Percentiles rank a stretch among this genome's conserved stretches.
phyloP scores from a whole-genome alignment of 2,329 filamentous ascomycete genomes.

The Claviceps pazoutovae region DNA sequence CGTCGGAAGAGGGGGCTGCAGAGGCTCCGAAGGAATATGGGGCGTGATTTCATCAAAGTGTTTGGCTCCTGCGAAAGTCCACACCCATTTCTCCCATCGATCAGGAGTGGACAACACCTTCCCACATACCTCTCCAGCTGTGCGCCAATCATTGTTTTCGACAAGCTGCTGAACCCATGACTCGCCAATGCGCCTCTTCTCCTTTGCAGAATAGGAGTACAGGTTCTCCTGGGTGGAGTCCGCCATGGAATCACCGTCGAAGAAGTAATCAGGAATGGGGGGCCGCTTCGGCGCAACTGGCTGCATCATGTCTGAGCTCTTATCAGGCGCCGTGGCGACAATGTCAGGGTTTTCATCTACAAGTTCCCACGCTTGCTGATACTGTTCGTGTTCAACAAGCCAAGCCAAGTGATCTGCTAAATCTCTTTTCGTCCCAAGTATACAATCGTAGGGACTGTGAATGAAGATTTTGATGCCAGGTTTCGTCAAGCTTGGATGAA shows the following conservation, averaged over 20 bases:
- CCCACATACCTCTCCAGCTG: conserved; percentile 67
- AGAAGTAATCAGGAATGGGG: conserved; percentile 46
- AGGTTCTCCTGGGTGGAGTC: conserved; percentile 44
- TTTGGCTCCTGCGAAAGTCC: conserved; percentile 73
- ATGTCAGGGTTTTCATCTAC: conserved; percentile 78
- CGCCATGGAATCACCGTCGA: conserved; percentile 48
- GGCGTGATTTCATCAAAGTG: conserved; percentile 83
- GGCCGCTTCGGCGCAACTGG: conserved; percentile 28
- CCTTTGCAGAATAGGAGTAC: conserved; percentile 60
- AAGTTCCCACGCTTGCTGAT: conserved; percentile 77
- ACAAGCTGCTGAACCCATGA: conserved; percentile 85
- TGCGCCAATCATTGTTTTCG: conserved; percentile 56
- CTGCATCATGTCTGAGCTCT: conserved; percentile 23
- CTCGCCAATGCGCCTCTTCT: conserved; percentile 84
- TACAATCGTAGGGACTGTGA: conserved; percentile 90
- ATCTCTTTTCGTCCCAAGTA: conserved; percentile 81
- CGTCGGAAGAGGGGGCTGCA: conserved; percentile 65
- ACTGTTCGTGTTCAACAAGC: conserved; percentile 70
- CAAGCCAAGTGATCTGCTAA: conserved; percentile 73
- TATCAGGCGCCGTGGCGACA: conserved; percentile 29
- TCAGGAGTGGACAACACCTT: conserved; percentile 68
- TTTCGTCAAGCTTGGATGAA: conserved; percentile 42
- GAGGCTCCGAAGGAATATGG: conserved; percentile 63
- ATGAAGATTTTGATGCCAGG: conserved; percentile 68
- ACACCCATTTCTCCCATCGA: conserved; percentile 92